Percentiles rank a stretch among this genome's conserved stretches.
Evolutionary conservation across 2,329 filamentous ascomycete genomes (phyloP).

Genomic region (Lasiodiplodia theobromae): DNA sequence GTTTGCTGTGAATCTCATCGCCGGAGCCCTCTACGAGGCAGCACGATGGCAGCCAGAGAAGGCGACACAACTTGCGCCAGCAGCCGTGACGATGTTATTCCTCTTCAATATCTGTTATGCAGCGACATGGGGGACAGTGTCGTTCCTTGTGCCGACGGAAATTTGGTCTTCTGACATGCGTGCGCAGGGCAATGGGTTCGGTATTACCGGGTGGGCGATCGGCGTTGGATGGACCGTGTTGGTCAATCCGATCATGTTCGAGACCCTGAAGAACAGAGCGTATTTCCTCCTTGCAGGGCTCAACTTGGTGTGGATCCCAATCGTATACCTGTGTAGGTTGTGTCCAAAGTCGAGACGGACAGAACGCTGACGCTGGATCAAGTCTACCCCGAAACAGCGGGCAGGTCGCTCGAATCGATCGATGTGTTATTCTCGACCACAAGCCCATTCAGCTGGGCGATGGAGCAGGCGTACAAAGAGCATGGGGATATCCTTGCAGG

Average conservation of each 20-base stretch:
- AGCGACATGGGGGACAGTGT: slow-evolving; percentile 58
- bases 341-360: neutral
- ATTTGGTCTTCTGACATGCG: slow-evolving; percentile 65
- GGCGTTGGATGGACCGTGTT: slow-evolving; percentile 63
- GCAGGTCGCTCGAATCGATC: slow-evolving; percentile 60
- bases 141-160: slow-evolving; percentile 61
- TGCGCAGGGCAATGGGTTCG: slow-evolving; percentile 66
- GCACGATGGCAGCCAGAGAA: slow-evolving; percentile 35
- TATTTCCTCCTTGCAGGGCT: slow-evolving; percentile 62
- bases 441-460: slow-evolving; percentile 55
- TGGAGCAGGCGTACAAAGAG: slow-evolving; percentile 51
- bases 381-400: slow-evolving; percentile 53
- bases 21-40: slow-evolving; percentile 34
- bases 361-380: neutral
- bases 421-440: slow-evolving; percentile 58
- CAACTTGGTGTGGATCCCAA: slow-evolving; percentile 59
- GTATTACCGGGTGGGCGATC: slow-evolving; percentile 66
- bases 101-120: slow-evolving; percentile 61
- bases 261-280: slow-evolving; percentile 54
- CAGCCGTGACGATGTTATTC: slow-evolving; percentile 58
- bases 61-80: slow-evolving; percentile 51
- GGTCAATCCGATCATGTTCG: slow-evolving; percentile 62
- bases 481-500: slow-evolving; percentile 43
- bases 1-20: slow-evolving; percentile 53
- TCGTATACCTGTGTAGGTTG: slow-evolving; percentile 52